A percentile compares a stretch with the other conserved stretches of the same genome.
phyloP scores from a whole-genome alignment of 805 yeast genomes.

The Starmerella bombicola region DNA sequence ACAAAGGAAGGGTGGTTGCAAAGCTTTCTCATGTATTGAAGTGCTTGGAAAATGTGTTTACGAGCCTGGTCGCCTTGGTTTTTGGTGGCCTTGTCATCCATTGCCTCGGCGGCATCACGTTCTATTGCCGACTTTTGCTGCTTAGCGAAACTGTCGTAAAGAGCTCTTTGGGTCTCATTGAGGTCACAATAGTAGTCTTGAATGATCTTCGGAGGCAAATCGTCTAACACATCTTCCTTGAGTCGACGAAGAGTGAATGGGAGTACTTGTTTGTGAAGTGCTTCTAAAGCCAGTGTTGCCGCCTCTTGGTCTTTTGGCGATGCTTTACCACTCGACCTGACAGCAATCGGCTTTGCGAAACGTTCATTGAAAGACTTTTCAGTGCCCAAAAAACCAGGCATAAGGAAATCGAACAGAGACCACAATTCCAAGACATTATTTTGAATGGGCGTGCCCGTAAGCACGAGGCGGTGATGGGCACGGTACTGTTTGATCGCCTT shows the following conservation, averaged over 20 bases:
- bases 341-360: conserved; percentile 96
- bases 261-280: conserved; percentile 87
- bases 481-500: conserved; percentile 70
- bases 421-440: conserved; percentile 92
- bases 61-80: conserved; percentile 38
- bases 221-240: conserved; percentile 91
- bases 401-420: conserved; percentile 93
- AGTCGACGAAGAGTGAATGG: conserved; percentile 94
- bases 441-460: conserved; percentile 97
- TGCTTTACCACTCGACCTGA: conserved; percentile 69
- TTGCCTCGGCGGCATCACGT: conserved; percentile 7
- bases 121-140: conserved; percentile 62
- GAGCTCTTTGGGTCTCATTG: conserved; percentile 74
- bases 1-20: conserved; percentile 96
- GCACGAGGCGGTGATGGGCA: conserved; percentile 80
- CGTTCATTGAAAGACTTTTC: conserved; percentile 88
- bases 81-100: conserved; percentile 17
- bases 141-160: conserved; percentile 79
- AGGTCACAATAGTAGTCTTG: conserved; percentile 97
- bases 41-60: conserved; percentile 92
- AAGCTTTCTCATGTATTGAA: conserved; percentile 91
- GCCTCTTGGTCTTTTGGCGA: conserved; percentile 91
- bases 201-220: conserved; percentile 93
- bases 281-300: conserved; percentile 91
- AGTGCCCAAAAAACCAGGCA: conserved; percentile 97